These are phyloP conservation scores for Mycothermus thermophilus DNA, from an alignment of 495 filamentous ascomycete species.

Conservation along the genomic window DNA sequence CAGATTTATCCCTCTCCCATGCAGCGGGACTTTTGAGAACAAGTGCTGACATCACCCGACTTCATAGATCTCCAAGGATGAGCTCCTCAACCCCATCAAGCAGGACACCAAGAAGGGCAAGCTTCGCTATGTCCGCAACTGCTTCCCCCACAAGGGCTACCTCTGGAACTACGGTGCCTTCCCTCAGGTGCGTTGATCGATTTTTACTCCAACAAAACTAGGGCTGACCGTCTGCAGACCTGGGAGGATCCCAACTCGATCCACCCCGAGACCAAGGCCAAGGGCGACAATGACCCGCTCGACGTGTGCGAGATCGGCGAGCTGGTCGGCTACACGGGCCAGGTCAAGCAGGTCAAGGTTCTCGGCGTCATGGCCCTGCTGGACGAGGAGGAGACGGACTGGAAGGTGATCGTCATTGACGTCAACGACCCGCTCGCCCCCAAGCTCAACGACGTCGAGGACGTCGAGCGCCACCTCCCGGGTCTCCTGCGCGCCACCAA, in stretches of 20 bases:
- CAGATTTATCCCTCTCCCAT: too few species aligned
- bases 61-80: constrained; percentile 90
- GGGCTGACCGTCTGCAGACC: constrained; percentile 41
- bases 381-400: constrained; percentile 99
- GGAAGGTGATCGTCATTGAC: constrained; percentile 99
- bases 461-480: constrained; percentile 96
- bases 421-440: constrained; percentile 90
- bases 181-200: constrained; percentile 55
- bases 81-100: constrained; percentile 94
- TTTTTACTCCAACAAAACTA: neutral
- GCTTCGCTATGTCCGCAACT: constrained; percentile 97
- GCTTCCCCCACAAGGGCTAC: constrained; percentile 99
- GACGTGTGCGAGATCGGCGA: constrained; percentile 99
- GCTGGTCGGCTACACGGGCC: constrained; percentile 83
- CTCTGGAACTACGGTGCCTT: constrained; percentile 99
- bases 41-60: too few species aligned
- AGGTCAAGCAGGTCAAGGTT: constrained; percentile 99
- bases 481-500: constrained; percentile 95
- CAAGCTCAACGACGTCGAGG: constrained; percentile 97
- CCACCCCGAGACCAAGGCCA: constrained; percentile 99
- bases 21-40: too few species aligned
- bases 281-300: constrained; percentile 98
- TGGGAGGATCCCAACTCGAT: constrained; percentile 96
- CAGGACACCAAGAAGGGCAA: constrained; percentile 81
- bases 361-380: constrained; percentile 98